Evolutionary conservation across 2,329 filamentous ascomycete genomes (phyloP).

Genomic region (Cytospora piceae): DNA sequence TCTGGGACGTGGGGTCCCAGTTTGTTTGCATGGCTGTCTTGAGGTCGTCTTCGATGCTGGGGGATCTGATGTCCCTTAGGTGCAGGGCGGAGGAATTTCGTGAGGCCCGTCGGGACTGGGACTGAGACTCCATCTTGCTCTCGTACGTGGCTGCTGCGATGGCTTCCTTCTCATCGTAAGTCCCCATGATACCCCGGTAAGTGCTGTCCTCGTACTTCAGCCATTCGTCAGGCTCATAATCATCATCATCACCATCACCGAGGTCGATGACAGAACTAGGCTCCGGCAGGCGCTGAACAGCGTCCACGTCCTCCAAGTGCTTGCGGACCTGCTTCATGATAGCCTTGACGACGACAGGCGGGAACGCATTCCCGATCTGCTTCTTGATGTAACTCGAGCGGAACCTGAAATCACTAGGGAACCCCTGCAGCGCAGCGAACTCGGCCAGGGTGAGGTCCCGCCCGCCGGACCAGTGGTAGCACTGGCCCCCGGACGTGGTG

Average conservation of each 20-base stretch:
- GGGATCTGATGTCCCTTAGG: not conserved
- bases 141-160: not conserved
- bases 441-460: constrained; percentile 70
- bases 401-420: constrained; percentile 66
- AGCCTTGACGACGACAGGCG: constrained; percentile 58
- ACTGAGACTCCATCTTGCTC: constrained; percentile 51
- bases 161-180: not conserved
- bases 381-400: constrained; percentile 50
- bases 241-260: constrained; percentile 12
- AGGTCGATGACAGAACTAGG: constrained; percentile 11
- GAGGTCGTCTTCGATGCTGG: not conserved
- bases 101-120: not conserved
- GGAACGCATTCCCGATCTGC: constrained; percentile 82
- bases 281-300: constrained; percentile 33
- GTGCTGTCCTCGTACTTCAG: not conserved
- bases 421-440: constrained; percentile 70
- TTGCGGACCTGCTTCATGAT: constrained; percentile 53
- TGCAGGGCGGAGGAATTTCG: not conserved
- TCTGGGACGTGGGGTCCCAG: not conserved
- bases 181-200: not conserved
- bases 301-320: constrained; percentile 51
- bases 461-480: constrained; percentile 67
- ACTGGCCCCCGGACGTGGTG: constrained; percentile 64
- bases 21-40: not conserved
- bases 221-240: not conserved